Conservation (phyloP, 2,329 filamentous ascomycete genomes). For the Penicillium sp. region DNA sequence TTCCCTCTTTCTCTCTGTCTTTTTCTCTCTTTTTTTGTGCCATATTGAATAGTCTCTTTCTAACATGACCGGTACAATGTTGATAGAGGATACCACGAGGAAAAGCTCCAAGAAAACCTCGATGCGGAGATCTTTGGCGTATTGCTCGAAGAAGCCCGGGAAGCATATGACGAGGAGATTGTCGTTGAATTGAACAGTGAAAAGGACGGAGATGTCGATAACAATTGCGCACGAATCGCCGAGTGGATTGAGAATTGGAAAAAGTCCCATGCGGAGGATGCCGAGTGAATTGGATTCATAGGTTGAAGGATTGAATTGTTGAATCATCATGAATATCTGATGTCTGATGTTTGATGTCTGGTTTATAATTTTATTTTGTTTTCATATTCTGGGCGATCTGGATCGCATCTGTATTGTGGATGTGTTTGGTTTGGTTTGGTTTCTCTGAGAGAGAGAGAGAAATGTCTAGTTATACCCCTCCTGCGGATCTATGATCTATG, state of each 20-base stretch:
- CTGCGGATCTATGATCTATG: too few species aligned
- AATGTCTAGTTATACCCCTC: too few species aligned
- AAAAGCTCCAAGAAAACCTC: slow-evolving; percentile 90
- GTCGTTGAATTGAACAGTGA: slow-evolving; percentile 86
- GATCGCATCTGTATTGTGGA: too few species aligned
- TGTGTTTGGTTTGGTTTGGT: too few species aligned
- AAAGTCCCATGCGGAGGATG: slow-evolving; percentile 39
- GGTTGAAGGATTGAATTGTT: background rate
- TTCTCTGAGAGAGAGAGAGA: too few species aligned
- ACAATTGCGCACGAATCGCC: slow-evolving; percentile 77
- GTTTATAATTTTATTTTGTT: too few species aligned
- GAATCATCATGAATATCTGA: background rate
- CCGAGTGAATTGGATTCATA: slow-evolving; percentile 17
- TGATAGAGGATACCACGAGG: slow-evolving; percentile 68
- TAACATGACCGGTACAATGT: too few species aligned
- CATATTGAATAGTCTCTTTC: too few species aligned
- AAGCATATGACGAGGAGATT: slow-evolving; percentile 78
- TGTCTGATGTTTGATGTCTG: background rate
- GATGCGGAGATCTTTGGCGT: slow-evolving; percentile 98
- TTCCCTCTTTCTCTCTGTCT: too few species aligned
- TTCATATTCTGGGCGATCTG: too few species aligned
- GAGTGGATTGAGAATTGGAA: slow-evolving; percentile 80
- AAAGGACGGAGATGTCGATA: slow-evolving; percentile 75
- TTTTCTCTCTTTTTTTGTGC: too few species aligned
- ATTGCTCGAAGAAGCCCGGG: slow-evolving; percentile 79